These are phyloP conservation scores for Lophiotrema nucula DNA, from an alignment of 495 filamentous ascomycete species.

Conservation along the genomic window DNA sequence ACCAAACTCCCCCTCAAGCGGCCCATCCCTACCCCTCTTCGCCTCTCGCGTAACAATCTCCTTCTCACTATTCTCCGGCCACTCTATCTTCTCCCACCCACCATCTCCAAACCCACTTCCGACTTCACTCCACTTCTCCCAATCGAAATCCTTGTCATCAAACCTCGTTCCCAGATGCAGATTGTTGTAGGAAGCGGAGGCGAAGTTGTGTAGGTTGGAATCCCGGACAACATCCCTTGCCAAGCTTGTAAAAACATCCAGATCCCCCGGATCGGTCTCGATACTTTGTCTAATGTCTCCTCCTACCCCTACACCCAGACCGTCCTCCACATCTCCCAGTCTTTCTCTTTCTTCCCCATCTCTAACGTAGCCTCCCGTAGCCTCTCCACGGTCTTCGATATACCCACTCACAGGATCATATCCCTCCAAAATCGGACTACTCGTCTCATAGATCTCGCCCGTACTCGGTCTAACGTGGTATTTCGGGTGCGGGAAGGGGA, in stretches of 20 bases:
- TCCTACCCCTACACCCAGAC: slow-evolving; percentile 8
- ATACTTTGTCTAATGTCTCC: neutral
- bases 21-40: neutral
- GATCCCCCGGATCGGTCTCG: neutral
- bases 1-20: neutral
- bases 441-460: neutral
- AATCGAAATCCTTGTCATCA: neutral
- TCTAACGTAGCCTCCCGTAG: neutral
- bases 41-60: neutral
- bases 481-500: slow-evolving; percentile 11
- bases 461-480: neutral
- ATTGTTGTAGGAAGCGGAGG: too few relatives aligned
- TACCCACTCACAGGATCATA: slow-evolving; percentile 5
- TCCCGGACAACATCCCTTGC: too few relatives aligned
- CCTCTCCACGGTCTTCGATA: neutral
- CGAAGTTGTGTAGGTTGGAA: too few relatives aligned
- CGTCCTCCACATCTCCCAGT: neutral
- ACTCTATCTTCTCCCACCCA: neutral
- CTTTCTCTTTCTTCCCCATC: neutral
- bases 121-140: neutral
- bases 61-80: neutral
- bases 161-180: neutral
- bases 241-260: neutral
- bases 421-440: slow-evolving; percentile 7
- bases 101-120: neutral